A percentile compares a stretch with the other conserved stretches of the same genome.
phyloP scores from a whole-genome alignment of 2,329 filamentous ascomycete species.

The Fusarium sterilihyphosum region DNA sequence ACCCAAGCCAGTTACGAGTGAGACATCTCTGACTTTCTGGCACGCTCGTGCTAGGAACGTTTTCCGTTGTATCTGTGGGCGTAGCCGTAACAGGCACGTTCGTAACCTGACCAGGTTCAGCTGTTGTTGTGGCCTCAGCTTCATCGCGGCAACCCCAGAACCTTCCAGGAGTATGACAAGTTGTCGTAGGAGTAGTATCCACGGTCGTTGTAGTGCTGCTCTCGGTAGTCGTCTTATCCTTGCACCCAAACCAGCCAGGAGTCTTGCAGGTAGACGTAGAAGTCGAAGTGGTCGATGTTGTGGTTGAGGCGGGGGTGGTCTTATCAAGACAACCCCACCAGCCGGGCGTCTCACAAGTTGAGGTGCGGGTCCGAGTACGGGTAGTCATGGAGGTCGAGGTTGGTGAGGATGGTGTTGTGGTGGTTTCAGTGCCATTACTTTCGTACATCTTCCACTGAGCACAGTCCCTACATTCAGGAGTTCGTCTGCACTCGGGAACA shows the following conservation, averaged over 20 bases:
- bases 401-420: slow-evolving; percentile 66
- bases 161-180: slow-evolving; percentile 62
- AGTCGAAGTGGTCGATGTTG: slow-evolving; percentile 56
- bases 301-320: slow-evolving; percentile 59
- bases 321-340: slow-evolving; percentile 88
- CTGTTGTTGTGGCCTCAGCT: slow-evolving; percentile 42
- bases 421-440: slow-evolving; percentile 86
- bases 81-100: slow-evolving; percentile 44
- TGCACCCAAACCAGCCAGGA: slow-evolving; percentile 75
- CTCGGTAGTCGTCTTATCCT: slow-evolving; percentile 54
- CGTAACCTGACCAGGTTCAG: slow-evolving; percentile 49
- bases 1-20: slow-evolving; percentile 53
- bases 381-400: slow-evolving; percentile 63
- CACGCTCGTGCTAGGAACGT: slow-evolving; percentile 37
- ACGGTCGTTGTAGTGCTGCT: slow-evolving; percentile 47
- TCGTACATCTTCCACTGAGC: slow-evolving; percentile 94
- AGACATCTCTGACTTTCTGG: slow-evolving; percentile 47
- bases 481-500: slow-evolving; percentile 79
- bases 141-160: slow-evolving; percentile 67
- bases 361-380: slow-evolving; percentile 79
- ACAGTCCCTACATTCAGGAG: slow-evolving; percentile 87
- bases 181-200: slow-evolving; percentile 44
- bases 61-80: slow-evolving; percentile 45
- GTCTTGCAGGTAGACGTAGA: slow-evolving; percentile 68
- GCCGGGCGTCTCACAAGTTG: slow-evolving; percentile 89